Evolutionary conservation across 1,284 basidiomycete genomes (phyloP).

Genomic region (Microbotryum violaceum): DNA sequence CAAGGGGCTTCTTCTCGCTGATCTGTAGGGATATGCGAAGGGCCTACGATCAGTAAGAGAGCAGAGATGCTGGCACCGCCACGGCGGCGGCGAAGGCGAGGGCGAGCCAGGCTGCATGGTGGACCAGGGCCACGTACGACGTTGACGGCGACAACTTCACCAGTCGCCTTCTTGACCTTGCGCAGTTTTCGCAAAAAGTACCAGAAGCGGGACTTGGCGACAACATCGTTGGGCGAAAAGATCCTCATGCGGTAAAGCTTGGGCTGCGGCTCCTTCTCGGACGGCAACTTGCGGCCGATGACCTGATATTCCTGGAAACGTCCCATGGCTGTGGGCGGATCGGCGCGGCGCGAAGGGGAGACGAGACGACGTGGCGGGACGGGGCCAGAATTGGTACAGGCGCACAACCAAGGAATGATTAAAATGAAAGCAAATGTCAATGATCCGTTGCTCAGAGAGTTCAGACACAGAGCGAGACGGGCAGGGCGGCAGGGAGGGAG

Average conservation of each 20-base stretch:
- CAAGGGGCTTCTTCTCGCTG: slow-evolving; percentile 90
- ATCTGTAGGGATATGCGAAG: slow-evolving; percentile 53
- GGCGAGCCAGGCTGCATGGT: not conserved
- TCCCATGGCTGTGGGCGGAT: slow-evolving; percentile 16
- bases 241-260: slow-evolving; percentile 99
- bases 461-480: too few relatives aligned
- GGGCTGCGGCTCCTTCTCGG: slow-evolving; percentile 82
- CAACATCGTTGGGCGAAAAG: slow-evolving; percentile 94
- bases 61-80: not conserved
- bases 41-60: not conserved
- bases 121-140: slow-evolving; percentile 58
- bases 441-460: too few relatives aligned
- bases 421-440: too few relatives aligned
- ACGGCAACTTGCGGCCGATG: slow-evolving; percentile 94
- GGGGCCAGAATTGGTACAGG: too few relatives aligned
- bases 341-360: not conserved
- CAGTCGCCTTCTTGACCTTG: slow-evolving; percentile 99
- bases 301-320: slow-evolving; percentile 74
- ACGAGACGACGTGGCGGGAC: not conserved
- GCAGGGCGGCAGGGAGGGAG: too few relatives aligned
- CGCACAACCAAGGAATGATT: too few relatives aligned
- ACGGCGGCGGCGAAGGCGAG: not conserved
- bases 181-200: slow-evolving; percentile 97
- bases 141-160: slow-evolving; percentile 98
- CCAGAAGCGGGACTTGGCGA: slow-evolving; percentile 99